Conservation (phyloP, 2,329 filamentous ascomycete species). For the Pseudopithomyces maydicus region DNA sequence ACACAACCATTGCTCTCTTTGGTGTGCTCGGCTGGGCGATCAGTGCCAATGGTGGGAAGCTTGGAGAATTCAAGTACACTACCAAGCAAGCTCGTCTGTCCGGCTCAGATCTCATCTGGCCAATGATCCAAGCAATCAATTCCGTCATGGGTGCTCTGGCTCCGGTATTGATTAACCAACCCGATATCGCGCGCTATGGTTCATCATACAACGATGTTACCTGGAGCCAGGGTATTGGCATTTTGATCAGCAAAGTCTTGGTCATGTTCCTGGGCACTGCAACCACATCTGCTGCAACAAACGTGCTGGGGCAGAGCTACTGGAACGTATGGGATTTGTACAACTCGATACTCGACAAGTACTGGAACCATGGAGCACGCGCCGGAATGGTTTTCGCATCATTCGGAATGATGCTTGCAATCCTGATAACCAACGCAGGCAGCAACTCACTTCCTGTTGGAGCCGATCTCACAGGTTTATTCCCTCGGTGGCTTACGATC, state of each 20-base stretch:
- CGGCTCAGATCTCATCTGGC: slow-evolving; percentile 5
- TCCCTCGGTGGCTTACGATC: background rate
- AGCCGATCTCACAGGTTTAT: background rate
- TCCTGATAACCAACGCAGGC: background rate
- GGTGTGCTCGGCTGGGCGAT: slow-evolving; percentile 4
- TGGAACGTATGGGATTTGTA: slow-evolving; percentile 13
- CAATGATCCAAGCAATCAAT: slow-evolving; percentile 24
- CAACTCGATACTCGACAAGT: slow-evolving; percentile 22
- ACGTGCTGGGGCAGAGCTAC: background rate
- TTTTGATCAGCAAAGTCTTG: background rate
- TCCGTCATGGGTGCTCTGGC: slow-evolving; percentile 9
- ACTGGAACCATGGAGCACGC: slow-evolving; percentile 12
- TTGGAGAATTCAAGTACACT: slow-evolving; percentile 21
- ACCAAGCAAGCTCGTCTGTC: slow-evolving; percentile 21
- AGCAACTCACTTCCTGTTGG: slow-evolving; percentile 1
- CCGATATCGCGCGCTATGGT: slow-evolving; percentile 1
- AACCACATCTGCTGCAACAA: background rate
- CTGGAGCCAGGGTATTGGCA: background rate
- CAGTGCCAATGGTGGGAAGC: background rate
- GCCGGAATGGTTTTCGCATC: slow-evolving; percentile 1
- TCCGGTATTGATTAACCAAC: background rate
- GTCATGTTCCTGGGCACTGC: slow-evolving; percentile 1
- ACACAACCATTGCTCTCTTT: background rate
- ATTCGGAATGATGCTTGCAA: background rate
- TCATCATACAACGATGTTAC: slow-evolving; percentile 1